Evolutionary conservation across 805 yeast species (phyloP), one percentile per base, ranked within the genome.

Genomic region (Dipodascus geniculatus): DNA sequence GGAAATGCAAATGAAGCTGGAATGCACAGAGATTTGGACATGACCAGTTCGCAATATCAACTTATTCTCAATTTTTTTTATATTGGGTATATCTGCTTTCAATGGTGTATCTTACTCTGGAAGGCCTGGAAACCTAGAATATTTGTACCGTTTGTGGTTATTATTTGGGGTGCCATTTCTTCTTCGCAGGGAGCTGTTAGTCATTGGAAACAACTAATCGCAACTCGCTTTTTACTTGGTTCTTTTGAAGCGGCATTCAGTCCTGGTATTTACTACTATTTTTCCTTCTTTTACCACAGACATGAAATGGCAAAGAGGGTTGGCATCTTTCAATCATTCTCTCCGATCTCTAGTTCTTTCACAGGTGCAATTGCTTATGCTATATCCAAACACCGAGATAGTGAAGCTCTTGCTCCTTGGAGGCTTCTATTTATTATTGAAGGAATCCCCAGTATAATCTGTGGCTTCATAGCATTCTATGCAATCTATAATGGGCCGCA

Each of bases 1-100:
- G 79, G 79, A 3, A 68, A 73, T 56, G 79, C 78, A 1, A 65
- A 76, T 55, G 64, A 72, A 33, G 78, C 75, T 47, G 77, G 77
- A 9, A 60, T 75, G 50, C 71, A 69, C 59, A 66, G 68, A 17
- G 78, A 73, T 54, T 61, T 75, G 55, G 63, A 67, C 2, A 64
- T 75, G 51, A 51, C 58, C 6, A 74, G 76, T 11, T 58, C 60
- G 51, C 71, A 74, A 58, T 74, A 73, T 23, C 49, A 47, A 47
- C 19, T 22, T 3, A 23, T 47, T 47, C 28, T 47, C 17, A 47
- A 22, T 47, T 22, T 47, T n/a, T 47, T 47, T 22, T 47, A 47
- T 22, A 47, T 47, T 23, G 49, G 49, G n/a, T 47, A 47, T 22
- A 47, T 47, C n/a, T 47, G 24, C 9, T 47, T 22, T n/a, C 49